phyloP scores from a whole-genome alignment of 805 yeast genomes.

The Metschnikowia anglica region DNA sequence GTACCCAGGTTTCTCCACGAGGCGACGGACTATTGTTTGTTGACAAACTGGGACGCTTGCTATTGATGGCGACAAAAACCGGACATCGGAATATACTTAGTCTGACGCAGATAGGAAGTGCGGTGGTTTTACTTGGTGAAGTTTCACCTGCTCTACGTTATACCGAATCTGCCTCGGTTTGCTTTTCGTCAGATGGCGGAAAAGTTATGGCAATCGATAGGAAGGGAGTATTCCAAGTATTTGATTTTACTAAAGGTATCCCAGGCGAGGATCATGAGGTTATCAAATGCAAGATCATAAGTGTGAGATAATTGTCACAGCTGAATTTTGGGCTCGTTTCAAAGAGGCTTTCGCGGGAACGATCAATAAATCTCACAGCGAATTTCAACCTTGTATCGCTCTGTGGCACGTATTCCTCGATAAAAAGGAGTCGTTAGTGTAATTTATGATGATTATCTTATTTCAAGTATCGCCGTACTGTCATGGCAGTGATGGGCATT shows the following conservation, averaged over 20 bases:
- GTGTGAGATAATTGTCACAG: slow-evolving; percentile 14
- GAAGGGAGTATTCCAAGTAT: slow-evolving; percentile 73
- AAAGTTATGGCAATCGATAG: slow-evolving; percentile 74
- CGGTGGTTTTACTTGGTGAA: slow-evolving; percentile 70
- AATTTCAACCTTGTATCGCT: too few species aligned
- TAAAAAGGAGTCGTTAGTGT: too few species aligned
- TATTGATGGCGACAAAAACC: slow-evolving; percentile 62
- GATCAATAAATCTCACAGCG: too few species aligned
- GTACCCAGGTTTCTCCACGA: slow-evolving; percentile 73
- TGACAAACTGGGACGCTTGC: slow-evolving; percentile 75
- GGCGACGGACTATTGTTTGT: slow-evolving; percentile 83
- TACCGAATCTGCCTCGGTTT: slow-evolving; percentile 74
- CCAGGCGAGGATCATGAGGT: slow-evolving; percentile 67
- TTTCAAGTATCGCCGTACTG: too few species aligned
- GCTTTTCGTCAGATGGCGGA: slow-evolving; percentile 80
- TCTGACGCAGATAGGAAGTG: slow-evolving; percentile 33
- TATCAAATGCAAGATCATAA: slow-evolving; percentile 61
- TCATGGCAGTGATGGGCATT: too few species aligned
- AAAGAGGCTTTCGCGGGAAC: too few species aligned
- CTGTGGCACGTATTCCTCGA: too few species aligned
- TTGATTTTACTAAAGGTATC: slow-evolving; percentile 84
- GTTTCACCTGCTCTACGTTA: slow-evolving; percentile 72
- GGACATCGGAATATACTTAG: slow-evolving; percentile 18
- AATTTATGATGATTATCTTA: too few species aligned
- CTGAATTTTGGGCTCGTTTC: too few species aligned